phyloP scores from a whole-genome alignment of 108 stramenopile species.

The Phaeodactylum tricornutum region DNA sequence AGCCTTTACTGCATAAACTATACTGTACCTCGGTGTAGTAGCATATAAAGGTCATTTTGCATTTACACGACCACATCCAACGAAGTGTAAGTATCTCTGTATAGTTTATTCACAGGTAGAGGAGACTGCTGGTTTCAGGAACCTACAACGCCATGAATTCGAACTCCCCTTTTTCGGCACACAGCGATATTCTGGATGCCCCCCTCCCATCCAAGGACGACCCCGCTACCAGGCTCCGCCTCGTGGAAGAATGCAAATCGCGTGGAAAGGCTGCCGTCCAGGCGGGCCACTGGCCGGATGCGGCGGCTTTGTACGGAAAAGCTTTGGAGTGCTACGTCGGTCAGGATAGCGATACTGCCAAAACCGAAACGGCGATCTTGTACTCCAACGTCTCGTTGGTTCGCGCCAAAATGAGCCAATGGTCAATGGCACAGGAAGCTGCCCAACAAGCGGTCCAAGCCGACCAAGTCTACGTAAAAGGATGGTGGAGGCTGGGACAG shows the following conservation, averaged over 20 bases:
- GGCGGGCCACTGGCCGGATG: constrained; percentile 51
- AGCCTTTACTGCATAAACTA: no score
- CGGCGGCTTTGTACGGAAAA: constrained; percentile 60
- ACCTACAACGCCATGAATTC: no score
- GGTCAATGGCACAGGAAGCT: constrained; percentile 36
- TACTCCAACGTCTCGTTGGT: constrained; percentile 62
- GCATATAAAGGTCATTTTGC: no score
- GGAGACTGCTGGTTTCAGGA: no score
- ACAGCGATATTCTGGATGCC: constrained; percentile 51
- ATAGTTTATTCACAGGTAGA: no score
- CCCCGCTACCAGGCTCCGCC: constrained; percentile 20
- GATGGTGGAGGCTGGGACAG: constrained; percentile 70
- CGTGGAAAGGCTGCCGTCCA: constrained; percentile 57
- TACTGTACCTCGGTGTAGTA: no score
- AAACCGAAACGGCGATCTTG: constrained; percentile 34
- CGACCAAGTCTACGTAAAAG: constrained; percentile 68
- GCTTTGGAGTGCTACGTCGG: constrained; percentile 31
- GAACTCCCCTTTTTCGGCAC: no score
- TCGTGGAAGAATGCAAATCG: constrained; percentile 74
- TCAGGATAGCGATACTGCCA: constrained; percentile 8
- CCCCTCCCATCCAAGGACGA: constrained; percentile 38
- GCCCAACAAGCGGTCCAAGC: constrained; percentile 33
- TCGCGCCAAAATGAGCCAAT: constrained; percentile 42
- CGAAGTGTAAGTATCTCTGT: no score
- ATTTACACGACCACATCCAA: no score